Evolutionary conservation across 805 yeast genomes (phyloP).

Genomic region (Candida cerambycidarum): DNA sequence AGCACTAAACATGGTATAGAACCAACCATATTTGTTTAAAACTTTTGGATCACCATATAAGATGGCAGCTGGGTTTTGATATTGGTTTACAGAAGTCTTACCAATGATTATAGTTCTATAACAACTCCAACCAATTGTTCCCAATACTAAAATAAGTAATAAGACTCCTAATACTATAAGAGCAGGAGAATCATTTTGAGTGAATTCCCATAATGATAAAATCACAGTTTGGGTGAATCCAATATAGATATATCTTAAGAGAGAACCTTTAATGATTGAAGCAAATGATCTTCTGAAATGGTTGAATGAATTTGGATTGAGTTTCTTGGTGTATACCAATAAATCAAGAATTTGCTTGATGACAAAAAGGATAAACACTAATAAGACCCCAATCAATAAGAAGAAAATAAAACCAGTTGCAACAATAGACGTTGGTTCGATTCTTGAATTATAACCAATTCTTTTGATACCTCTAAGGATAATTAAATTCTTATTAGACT

Average conservation of each 20-base stretch:
- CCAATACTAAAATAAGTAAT: conserved; percentile 60
- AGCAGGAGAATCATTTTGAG: conserved; percentile 80
- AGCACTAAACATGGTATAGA: conserved; percentile 87
- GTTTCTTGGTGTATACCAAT: conserved; percentile 47
- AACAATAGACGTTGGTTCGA: conserved; percentile 82
- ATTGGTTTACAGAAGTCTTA: conserved; percentile 52
- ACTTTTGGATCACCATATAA: conserved; percentile 75
- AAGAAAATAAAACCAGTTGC: conserved; percentile 88
- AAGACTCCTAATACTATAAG: conserved; percentile 79
- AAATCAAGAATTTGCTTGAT: conserved; percentile 53
- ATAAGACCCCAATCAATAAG: conserved; percentile 69
- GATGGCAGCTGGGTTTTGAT: conserved; percentile 83
- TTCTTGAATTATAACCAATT: conserved; percentile 70
- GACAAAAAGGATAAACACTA: conserved; percentile 59
- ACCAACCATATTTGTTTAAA: conserved; percentile 79
- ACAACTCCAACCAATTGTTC: conserved; percentile 63
- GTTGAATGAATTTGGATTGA: conserved; percentile 46
- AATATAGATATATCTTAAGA: conserved; percentile 75
- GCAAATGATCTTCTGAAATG: conserved; percentile 58
- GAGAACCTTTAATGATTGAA: conserved; percentile 68
- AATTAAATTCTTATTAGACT: conserved; percentile 57
- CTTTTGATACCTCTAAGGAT: conserved; percentile 87
- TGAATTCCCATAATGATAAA: conserved; percentile 85
- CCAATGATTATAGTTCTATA: conserved; percentile 68
- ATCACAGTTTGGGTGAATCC: conserved; percentile 82